Evolutionary conservation across 2,329 filamentous ascomycete species (phyloP), one percentile per base, ranked within the genome.

Genomic region (Neonectria neomacrospora): DNA sequence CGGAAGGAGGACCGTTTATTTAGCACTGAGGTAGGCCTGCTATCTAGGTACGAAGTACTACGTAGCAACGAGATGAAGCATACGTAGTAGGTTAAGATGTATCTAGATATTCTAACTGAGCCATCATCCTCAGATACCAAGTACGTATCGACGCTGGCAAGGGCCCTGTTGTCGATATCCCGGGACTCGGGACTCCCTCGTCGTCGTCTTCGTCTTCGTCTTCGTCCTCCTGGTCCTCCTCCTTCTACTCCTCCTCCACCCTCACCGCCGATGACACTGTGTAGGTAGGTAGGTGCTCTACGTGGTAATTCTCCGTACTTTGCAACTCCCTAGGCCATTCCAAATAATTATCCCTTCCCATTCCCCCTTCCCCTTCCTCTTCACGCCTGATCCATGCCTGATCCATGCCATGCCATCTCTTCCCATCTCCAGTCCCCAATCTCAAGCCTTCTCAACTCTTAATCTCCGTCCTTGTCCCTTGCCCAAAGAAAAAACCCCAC

Each of bases 341-440:
- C 37, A 20, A 41, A 41, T 41, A 41, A 20, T n/a, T n/a, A n/a
- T n/a, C n/a, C n/a, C n/a, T n/a, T 6, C 23, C 23, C 23, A 3
- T 6, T 6, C 23, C 23, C 23, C 14, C 16, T 9, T 11, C n/a
- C 7, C 16, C 37, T 9, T 18, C 37, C n/a, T n/a, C 37, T 41
- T 20, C 37, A 20, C 11, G n/a, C n/a, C 9, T n/a, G n/a, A n/a
- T n/a, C n/a, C n/a, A n/a, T n/a, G n/a, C n/a, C 37, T 37, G n/a
- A 48, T 53, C 47, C 50, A 58, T 55, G 55, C 45, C 52, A 16
- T 6, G 23, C 34, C 34, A 37, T 37, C 34, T n/a, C 5, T 51
- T 47, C 34, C 22, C 55, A 56, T 56, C 57, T 61, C 28, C 30
- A 37, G 54, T 58, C 64, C 51, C 56, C 50, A 55, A 63, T 58